Conservation (phyloP, 139 green algal species). For the Coelastrella sp. region DNA sequence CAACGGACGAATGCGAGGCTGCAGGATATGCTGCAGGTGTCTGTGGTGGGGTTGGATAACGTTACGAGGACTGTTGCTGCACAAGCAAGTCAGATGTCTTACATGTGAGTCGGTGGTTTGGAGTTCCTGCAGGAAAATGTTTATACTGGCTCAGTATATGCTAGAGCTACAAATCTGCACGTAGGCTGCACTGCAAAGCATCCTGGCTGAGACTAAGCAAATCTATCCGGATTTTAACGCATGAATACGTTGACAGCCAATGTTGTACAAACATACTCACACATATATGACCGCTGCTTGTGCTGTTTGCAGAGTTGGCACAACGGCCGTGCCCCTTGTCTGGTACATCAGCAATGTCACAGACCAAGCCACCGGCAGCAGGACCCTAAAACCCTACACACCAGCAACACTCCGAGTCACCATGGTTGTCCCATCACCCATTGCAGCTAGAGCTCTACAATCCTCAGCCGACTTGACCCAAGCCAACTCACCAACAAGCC, state of each 20-base stretch:
- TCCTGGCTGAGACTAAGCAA: no score
- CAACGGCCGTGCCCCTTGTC: neutral
- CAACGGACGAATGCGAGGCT: neutral
- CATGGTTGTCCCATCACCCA: neutral
- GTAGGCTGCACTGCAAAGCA: no score
- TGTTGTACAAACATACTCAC: no score
- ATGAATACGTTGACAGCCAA: no score
- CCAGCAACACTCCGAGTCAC: neutral
- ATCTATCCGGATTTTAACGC: no score
- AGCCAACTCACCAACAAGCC: neutral
- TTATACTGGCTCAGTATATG: no score
- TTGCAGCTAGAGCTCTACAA: neutral
- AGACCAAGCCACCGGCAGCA: neutral
- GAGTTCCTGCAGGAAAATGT: no score
- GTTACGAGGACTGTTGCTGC: neutral
- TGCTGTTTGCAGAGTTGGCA: neutral
- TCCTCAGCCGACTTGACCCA: neutral
- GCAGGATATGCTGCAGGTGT: neutral
- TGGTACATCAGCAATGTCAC: neutral
- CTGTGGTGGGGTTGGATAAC: constrained; percentile 22
- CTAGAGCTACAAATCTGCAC: no score
- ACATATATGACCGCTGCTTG: neutral
- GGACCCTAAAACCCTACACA: neutral
- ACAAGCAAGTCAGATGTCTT: neutral
- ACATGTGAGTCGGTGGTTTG: neutral